A percentile compares a stretch with the other conserved stretches of the same genome.
Conservation (phyloP, 371 early-diverging fungal genomes). For the Rhizopus sp. region DNA sequence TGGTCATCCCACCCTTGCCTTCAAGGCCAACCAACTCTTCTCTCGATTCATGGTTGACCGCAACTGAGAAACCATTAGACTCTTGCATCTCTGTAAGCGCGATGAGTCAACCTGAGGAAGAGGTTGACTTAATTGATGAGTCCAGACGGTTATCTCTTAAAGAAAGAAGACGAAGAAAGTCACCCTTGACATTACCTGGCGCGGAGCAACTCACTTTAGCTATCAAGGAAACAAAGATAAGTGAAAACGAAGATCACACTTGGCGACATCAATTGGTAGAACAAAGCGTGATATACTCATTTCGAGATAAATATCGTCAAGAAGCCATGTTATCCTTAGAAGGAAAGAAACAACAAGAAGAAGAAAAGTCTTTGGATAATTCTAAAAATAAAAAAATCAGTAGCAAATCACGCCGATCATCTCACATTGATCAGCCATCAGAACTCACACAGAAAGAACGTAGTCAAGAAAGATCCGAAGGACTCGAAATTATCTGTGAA, state of each 20-base stretch:
- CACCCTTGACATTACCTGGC: constrained; percentile 15
- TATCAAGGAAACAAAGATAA: constrained; percentile 1
- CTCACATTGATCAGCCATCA: too few relatives aligned
- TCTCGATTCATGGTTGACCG: neutral
- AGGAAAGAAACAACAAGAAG: constrained; percentile 17
- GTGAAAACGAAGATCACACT: neutral
- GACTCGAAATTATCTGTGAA: constrained; percentile 21
- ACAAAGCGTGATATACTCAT: constrained; percentile 10
- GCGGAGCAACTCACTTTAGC: constrained; percentile 20
- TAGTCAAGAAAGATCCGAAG: neutral
- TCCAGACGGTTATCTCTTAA: constrained; percentile 11
- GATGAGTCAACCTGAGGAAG: neutral
- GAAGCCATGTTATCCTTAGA: constrained; percentile 36
- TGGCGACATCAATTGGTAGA: constrained; percentile 13
- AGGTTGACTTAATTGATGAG: neutral
- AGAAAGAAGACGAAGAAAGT: constrained; percentile 23
- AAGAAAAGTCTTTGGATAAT: constrained; percentile 20
- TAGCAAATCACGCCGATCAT: too few relatives aligned
- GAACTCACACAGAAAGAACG: neutral
- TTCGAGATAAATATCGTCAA: constrained; percentile 26
- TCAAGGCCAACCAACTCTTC: neutral
- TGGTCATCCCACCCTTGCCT: constrained; percentile 6
- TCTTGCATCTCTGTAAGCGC: constrained; percentile 10
- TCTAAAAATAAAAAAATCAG: neutral
- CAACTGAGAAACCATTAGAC: constrained; percentile 6